Conservation (phyloP, 2,329 filamentous ascomycete genomes). For the Fusarium sp. region DNA sequence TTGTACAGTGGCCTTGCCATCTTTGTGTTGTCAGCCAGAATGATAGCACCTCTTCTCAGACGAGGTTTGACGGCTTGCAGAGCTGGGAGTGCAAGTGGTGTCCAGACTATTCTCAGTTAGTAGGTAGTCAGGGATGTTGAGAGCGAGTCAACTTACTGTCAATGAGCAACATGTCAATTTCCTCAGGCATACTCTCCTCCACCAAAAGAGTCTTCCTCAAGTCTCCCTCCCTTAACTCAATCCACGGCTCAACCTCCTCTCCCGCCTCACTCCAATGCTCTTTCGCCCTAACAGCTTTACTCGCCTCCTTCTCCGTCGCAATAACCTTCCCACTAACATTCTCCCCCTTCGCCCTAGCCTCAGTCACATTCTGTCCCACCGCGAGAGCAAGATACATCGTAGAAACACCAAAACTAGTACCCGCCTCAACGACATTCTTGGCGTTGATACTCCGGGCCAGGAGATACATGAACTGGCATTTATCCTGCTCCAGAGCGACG, state of each 20-base stretch:
- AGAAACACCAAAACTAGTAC: conserved; percentile 71
- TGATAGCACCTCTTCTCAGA: conserved; percentile 59
- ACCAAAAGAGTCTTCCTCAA: conserved; percentile 63
- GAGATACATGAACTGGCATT: conserved; percentile 68
- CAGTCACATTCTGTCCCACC: conserved; percentile 60
- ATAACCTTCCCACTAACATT: conserved; percentile 57
- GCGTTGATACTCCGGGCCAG: conserved; percentile 62
- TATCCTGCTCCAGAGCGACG: conserved; percentile 69
- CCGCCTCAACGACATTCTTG: conserved; percentile 68
- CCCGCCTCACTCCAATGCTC: conserved; percentile 66
- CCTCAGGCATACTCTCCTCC: conserved; percentile 53
- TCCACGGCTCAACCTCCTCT: conserved; percentile 59
- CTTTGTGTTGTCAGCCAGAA: conserved; percentile 63
- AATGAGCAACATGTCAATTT: conserved; percentile 69
- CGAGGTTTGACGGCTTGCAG: conserved; percentile 61
- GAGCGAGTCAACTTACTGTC: conserved; percentile 63
- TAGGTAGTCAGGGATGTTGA: rapidly evolving
- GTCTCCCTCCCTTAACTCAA: conserved; percentile 70
- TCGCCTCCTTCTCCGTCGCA: conserved; percentile 69
- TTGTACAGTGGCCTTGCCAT: conserved; percentile 55
- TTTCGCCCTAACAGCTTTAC: conserved; percentile 64
- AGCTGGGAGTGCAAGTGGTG: conserved; percentile 64
- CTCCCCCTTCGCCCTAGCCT: conserved; percentile 28
- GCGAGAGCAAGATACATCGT: conserved; percentile 73
- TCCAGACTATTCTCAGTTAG: conserved; percentile 61